These are phyloP conservation scores for Salvia hispanica DNA, from an alignment of 257 asterid species.

Conservation along the genomic window DNA sequence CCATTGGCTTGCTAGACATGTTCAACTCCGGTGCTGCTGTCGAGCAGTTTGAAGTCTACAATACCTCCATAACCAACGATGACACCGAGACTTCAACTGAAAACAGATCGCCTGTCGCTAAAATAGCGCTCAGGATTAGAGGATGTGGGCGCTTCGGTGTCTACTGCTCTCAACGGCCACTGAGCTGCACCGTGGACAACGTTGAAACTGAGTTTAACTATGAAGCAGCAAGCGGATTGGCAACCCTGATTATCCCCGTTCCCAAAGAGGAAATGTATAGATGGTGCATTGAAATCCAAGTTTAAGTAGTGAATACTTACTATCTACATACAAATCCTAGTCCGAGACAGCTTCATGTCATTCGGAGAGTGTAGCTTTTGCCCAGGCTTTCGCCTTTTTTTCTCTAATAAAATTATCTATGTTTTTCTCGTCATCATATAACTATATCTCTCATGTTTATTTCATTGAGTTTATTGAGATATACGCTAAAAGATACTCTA, in stretches of 20 bases:
- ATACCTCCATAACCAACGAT: conserved; percentile 32
- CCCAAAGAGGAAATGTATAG: conserved; percentile 57
- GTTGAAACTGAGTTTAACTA: conserved; percentile 47
- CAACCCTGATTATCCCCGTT: conserved; percentile 47
- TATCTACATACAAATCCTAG: conserved; percentile 30
- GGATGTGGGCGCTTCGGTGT: conserved; percentile 85
- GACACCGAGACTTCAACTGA: conserved; percentile 27
- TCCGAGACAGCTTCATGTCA: not conserved
- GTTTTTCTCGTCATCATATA: not conserved
- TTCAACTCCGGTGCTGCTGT: conserved; percentile 81
- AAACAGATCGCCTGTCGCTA: conserved; percentile 43
- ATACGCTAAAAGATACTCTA: not conserved
- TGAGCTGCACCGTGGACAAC: conserved; percentile 49
- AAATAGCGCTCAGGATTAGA: conserved; percentile 50
- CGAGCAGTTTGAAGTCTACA: conserved; percentile 57
- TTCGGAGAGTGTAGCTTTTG: not conserved
- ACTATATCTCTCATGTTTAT: not conserved
- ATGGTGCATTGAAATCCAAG: conserved; percentile 9
- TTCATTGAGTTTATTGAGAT: not conserved
- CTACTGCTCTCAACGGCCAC: conserved; percentile 72
- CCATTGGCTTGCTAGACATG: conserved; percentile 87
- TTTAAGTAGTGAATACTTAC: not conserved
- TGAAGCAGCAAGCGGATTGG: conserved; percentile 55
- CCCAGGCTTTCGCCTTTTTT: not conserved
- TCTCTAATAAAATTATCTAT: conserved; percentile 22